Evolutionary conservation across 768 basidiomycete species (phyloP).

Genomic region (Lactifluus pinguis): DNA sequence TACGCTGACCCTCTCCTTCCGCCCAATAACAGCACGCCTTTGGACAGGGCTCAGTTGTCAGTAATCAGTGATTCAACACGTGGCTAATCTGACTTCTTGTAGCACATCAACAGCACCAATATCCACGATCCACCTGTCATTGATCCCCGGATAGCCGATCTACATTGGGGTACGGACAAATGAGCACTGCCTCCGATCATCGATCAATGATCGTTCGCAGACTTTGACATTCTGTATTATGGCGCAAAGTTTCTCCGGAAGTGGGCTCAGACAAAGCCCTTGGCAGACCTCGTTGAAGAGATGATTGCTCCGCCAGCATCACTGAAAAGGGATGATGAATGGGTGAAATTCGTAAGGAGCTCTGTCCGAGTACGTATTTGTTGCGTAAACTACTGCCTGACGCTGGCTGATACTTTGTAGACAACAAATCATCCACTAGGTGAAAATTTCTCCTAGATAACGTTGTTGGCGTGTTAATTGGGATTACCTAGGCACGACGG

Average conservation of each 20-base stretch:
- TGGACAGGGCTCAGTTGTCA: conserved; percentile 15
- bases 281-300: conserved; percentile 6
- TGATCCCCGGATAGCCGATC: conserved; percentile 12
- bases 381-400: not conserved
- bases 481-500: conserved; percentile 6
- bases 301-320: conserved; percentile 12
- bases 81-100: not conserved
- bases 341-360: conserved; percentile 12
- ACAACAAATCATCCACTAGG: conserved; percentile 18
- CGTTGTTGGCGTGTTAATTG: not conserved
- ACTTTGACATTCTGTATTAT: conserved; percentile 14
- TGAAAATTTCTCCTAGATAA: not conserved
- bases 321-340: conserved; percentile 3
- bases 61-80: not conserved
- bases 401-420: not conserved
- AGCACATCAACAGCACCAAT: conserved; percentile 17
- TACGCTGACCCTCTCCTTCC: not conserved
- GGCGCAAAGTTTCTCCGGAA: conserved; percentile 14
- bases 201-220: not conserved
- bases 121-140: conserved; percentile 7
- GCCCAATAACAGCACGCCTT: conserved; percentile 8
- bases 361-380: conserved; percentile 9
- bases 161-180: conserved; percentile 12
- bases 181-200: not conserved
- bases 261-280: conserved; percentile 14